These are phyloP conservation scores for Kuraishia cidri DNA, from an alignment of 805 yeast genomes.

Conservation along the genomic window DNA sequence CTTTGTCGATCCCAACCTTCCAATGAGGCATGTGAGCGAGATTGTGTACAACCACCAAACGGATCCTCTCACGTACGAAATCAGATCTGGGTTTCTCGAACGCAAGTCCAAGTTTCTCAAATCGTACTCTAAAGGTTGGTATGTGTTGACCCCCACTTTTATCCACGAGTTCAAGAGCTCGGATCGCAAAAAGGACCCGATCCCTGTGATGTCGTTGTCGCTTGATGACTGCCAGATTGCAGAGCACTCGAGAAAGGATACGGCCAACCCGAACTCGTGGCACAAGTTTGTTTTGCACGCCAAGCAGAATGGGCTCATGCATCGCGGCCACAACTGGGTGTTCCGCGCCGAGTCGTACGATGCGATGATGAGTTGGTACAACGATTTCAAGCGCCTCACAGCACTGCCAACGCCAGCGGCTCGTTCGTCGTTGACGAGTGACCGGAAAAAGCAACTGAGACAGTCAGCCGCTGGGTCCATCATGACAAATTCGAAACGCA, in stretches of 20 bases:
- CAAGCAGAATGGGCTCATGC: conserved; percentile 66
- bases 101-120: conserved; percentile 86
- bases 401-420: conserved; percentile 50
- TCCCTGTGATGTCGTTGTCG: conserved; percentile 77
- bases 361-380: conserved; percentile 77
- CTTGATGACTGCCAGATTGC: conserved; percentile 74
- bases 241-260: conserved; percentile 73
- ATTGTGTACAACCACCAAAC: conserved; percentile 59
- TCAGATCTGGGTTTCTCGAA: conserved; percentile 77
- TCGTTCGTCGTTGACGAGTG: conserved; percentile 37
- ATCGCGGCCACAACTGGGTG: conserved; percentile 89
- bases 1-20: conserved; percentile 55
- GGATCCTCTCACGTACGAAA: conserved; percentile 58
- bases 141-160: conserved; percentile 81
- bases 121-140: conserved; percentile 87
- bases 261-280: conserved; percentile 37
- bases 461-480: background rate
- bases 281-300: conserved; percentile 77
- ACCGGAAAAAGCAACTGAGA: conserved; percentile 14
- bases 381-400: conserved; percentile 64
- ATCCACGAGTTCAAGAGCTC: conserved; percentile 84
- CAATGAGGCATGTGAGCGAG: conserved; percentile 53
- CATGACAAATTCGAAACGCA: background rate
- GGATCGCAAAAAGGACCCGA: conserved; percentile 73
- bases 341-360: conserved; percentile 82